These are phyloP conservation scores for Fomitopsis palustris DNA, from an alignment of 1,284 basidiomycete species.

Conservation along the genomic window DNA sequence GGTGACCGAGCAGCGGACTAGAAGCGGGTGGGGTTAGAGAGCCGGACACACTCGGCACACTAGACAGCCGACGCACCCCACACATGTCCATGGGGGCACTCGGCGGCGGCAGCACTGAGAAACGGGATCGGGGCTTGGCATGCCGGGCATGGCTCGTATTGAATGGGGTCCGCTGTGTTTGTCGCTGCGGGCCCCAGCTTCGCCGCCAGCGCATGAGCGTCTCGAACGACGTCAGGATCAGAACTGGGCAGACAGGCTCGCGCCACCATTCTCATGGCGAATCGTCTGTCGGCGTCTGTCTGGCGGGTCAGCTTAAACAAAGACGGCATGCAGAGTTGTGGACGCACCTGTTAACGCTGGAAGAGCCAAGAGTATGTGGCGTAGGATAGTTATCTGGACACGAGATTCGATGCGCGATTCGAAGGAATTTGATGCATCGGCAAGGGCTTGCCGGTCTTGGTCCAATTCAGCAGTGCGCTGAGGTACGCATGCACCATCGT, in stretches of 20 bases:
- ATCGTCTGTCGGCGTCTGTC: slow-evolving; percentile 54
- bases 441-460: slow-evolving; percentile 1
- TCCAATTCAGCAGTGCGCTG: neutral
- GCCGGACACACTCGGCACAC: neutral
- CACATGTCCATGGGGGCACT: slow-evolving; percentile 62
- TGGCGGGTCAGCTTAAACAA: slow-evolving; percentile 28
- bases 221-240: slow-evolving; percentile 45
- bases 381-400: slow-evolving; percentile 51
- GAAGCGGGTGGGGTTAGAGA: slow-evolving; percentile 9
- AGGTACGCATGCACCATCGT: neutral
- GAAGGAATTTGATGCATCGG: slow-evolving; percentile 31
- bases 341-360: neutral
- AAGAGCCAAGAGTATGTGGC: slow-evolving; percentile 42
- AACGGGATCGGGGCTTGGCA: slow-evolving; percentile 56
- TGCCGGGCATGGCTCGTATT: slow-evolving; percentile 51
- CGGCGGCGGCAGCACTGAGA: slow-evolving; percentile 51
- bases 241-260: slow-evolving; percentile 50
- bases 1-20: slow-evolving; percentile 69
- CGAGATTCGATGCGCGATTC: slow-evolving; percentile 50
- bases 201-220: slow-evolving; percentile 45
- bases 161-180: slow-evolving; percentile 9
- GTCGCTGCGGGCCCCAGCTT: slow-evolving; percentile 34
- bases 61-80: slow-evolving; percentile 45
- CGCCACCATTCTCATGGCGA: slow-evolving; percentile 51
- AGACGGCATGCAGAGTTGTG: neutral